Conservation (phyloP, 2,329 filamentous ascomycete species). For the Phyllosticta capitalensis region DNA sequence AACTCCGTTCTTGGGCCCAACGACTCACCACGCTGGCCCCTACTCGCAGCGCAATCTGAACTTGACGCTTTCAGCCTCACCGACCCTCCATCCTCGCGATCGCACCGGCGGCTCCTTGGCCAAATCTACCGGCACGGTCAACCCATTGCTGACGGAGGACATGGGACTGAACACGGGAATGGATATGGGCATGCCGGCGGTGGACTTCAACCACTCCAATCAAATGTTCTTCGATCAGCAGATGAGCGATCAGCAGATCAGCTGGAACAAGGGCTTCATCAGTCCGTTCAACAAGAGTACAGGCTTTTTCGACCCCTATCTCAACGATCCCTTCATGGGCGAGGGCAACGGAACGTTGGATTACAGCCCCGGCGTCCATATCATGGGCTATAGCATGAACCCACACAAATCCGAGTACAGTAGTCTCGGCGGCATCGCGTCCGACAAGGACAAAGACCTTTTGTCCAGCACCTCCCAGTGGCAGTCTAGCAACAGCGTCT, state of each 20-base stretch:
- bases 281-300: too few species aligned
- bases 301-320: too few species aligned
- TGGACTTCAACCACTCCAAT: background rate
- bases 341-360: too few species aligned
- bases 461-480: background rate
- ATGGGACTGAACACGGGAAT: background rate
- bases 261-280: too few species aligned
- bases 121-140: background rate
- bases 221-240: background rate
- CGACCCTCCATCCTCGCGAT: background rate
- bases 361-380: background rate
- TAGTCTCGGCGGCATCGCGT: background rate
- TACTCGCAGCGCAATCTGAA: background rate
- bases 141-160: too few species aligned
- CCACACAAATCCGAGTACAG: background rate
- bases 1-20: too few species aligned
- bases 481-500: background rate
- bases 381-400: background rate
- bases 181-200: background rate
- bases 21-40: too few species aligned
- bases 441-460: background rate
- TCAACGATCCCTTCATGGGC: too few species aligned
- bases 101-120: background rate
- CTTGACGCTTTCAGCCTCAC: background rate
- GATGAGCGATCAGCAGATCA: background rate